Percentiles rank a stretch among this genome's conserved stretches.
phyloP scores from a whole-genome alignment of 306 rosid genomes.

The Corylus heterophylla region DNA sequence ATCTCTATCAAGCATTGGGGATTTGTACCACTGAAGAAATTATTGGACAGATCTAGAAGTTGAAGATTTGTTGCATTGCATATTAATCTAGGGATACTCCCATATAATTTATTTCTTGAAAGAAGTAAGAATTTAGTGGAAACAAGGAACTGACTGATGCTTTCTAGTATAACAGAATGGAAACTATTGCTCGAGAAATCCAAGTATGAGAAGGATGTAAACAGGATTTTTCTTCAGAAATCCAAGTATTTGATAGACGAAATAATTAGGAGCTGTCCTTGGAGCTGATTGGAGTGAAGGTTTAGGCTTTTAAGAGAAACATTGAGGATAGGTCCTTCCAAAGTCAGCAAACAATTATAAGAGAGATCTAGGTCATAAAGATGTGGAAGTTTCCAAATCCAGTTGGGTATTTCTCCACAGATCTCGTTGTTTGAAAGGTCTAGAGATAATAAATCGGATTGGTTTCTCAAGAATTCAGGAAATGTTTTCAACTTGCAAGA shows the following conservation, averaged over 20 bases:
- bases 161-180: conserved; percentile 23
- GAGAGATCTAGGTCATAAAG: conserved; percentile 43
- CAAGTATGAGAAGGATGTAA: conserved; percentile 16
- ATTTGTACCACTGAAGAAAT: conserved; percentile 21
- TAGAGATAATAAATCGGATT: neutral
- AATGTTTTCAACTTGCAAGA: conserved; percentile 5
- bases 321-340: neutral
- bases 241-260: neutral
- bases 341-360: neutral
- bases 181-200: conserved; percentile 44
- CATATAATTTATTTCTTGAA: neutral
- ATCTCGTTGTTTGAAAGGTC: conserved; percentile 57
- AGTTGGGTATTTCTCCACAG: conserved; percentile 39
- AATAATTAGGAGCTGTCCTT: conserved; percentile 27
- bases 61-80: conserved; percentile 27
- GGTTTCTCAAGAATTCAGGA: conserved; percentile 26
- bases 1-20: conserved; percentile 27
- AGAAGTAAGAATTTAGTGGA: neutral
- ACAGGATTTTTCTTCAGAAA: too few species aligned
- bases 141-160: neutral
- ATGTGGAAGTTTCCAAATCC: conserved; percentile 41
- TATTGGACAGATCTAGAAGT: conserved; percentile 41
- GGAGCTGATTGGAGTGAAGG: conserved; percentile 43
- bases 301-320: conserved; percentile 1
- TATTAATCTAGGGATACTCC: conserved; percentile 30